Base-by-base conservation (phyloP, 2,329 filamentous ascomycete genomes). In the Paradendryphiella salina region DNA sequence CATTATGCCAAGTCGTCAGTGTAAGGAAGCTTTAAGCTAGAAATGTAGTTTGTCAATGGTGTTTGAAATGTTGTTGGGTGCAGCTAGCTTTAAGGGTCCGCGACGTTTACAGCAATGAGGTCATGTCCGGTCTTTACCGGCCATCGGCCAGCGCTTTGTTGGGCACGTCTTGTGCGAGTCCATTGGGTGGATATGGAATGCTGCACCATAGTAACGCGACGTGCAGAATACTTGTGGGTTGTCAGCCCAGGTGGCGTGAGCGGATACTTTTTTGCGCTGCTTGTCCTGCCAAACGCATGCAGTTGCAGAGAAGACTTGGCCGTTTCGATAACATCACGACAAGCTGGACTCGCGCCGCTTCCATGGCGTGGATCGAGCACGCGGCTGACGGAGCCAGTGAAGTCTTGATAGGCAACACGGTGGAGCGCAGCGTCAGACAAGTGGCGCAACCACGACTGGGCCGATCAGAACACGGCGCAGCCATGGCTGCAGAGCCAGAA, bases 161-260 rank as follows among this genome's bases (percentile, higher is more conserved):
- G 57, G 45, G 52, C 51, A 10, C 41, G 31, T 41, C 36, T 43
- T 31, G 37, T 42, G 31, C 42, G 37, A 42, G 13, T 14, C 23
- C 29, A 45, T 50, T 37, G 52, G 38, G 49, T 59, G 47, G 46
- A 38, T 37, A 46, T 47, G 38, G 38, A 36, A 44, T 14, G 31
- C 32, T 42, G 50, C 46, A 57, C 43, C 37, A 48, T 32, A 44
- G 54, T 50, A 58, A 56, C 48, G 50, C 54, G 44, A 57, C 42
- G 43, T 46, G 55, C 46, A 46, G 43, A 37, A 46, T 54, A 44
- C 42, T 54, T 35, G 49, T 48, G 31, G 33, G 42, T 46, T 49
- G 51, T 64, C 56, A 61, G 56, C 46, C 41, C 56, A 61, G 52
- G 46, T 57, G 58, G 61, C 61, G 61, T 64, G 61, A 64, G 55